These are phyloP conservation scores for Russula griseocarnosa DNA, from an alignment of 768 basidiomycete genomes.

Conservation along the genomic window DNA sequence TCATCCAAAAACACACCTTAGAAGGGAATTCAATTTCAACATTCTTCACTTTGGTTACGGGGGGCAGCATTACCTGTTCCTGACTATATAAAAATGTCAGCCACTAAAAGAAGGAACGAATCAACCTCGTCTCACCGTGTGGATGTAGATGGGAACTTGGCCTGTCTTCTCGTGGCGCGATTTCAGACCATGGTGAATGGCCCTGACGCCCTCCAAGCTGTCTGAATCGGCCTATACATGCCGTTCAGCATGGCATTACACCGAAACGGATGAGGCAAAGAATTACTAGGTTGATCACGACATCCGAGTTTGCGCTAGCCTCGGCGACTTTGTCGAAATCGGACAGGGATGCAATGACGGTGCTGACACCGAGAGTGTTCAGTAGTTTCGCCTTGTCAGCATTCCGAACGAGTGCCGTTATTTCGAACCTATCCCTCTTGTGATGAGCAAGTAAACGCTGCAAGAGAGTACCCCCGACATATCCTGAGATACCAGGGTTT, in stretches of 20 bases:
- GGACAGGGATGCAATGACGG: conserved; percentile 43
- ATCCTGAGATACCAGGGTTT: conserved; percentile 36
- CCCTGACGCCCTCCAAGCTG: conserved; percentile 41
- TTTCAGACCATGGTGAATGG: conserved; percentile 52
- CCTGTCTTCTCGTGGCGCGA: conserved; percentile 43
- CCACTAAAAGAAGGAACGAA: neutral
- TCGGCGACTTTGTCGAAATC: conserved; percentile 43
- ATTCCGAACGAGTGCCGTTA: conserved; percentile 46
- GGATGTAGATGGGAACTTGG: conserved; percentile 48
- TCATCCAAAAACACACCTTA: conserved; percentile 42
- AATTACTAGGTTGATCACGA: conserved; percentile 41
- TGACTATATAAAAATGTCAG: conserved; percentile 22
- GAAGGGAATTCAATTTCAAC: neutral
- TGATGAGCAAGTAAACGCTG: conserved; percentile 42
- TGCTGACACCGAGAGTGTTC: conserved; percentile 30
- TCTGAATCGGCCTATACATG: conserved; percentile 45
- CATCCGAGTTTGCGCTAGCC: conserved; percentile 43
- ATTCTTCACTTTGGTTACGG: neutral
- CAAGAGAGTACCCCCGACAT: conserved; percentile 48
- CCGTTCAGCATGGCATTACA: conserved; percentile 5
- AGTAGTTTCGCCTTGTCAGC: conserved; percentile 46
- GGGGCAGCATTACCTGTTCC: conserved; percentile 9
- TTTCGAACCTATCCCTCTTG: conserved; percentile 36
- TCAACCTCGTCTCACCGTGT: conserved; percentile 47
- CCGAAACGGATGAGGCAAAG: neutral